phyloP scores from a whole-genome alignment of 345 rosid species.

The Schrenkiella parvula region DNA sequence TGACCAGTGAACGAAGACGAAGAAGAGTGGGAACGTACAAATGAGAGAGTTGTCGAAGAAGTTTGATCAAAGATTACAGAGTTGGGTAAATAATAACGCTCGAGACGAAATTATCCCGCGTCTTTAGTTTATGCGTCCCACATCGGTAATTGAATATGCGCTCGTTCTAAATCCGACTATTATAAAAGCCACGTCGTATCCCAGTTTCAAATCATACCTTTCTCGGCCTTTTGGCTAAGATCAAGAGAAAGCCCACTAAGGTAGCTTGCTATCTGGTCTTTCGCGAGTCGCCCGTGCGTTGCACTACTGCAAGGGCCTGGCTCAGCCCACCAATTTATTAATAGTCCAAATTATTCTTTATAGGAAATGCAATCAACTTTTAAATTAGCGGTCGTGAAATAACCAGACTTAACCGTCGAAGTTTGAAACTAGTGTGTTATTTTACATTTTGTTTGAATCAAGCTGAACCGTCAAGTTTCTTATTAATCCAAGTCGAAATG shows the following conservation, averaged over 20 bases:
- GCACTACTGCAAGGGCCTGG: neutral
- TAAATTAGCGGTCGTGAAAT: too few species aligned
- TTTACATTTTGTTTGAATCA: too few species aligned
- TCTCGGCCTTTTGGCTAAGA: conserved; percentile 75
- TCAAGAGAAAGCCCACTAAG: conserved; percentile 30
- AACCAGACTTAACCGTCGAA: too few species aligned
- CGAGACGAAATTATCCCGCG: neutral
- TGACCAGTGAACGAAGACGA: neutral
- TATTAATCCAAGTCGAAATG: neutral
- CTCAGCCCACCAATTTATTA: neutral
- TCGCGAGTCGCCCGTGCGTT: neutral
- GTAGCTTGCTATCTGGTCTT: conserved; percentile 30
- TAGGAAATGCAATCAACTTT: too few species aligned
- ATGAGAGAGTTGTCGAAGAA: too few species aligned
- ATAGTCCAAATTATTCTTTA: neutral
- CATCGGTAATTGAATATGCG: neutral
- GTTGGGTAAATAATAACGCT: too few species aligned
- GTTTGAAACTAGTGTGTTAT: too few species aligned
- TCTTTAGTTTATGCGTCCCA: neutral
- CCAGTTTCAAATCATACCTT: conserved; percentile 27
- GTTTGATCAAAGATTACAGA: too few species aligned
- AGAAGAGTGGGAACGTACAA: neutral
- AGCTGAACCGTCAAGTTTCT: neutral
- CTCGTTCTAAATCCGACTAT: neutral
- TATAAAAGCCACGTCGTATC: neutral